These are phyloP conservation scores for Tagetes patula DNA, from an alignment of 129 eudicot species.

Conservation along the genomic window DNA sequence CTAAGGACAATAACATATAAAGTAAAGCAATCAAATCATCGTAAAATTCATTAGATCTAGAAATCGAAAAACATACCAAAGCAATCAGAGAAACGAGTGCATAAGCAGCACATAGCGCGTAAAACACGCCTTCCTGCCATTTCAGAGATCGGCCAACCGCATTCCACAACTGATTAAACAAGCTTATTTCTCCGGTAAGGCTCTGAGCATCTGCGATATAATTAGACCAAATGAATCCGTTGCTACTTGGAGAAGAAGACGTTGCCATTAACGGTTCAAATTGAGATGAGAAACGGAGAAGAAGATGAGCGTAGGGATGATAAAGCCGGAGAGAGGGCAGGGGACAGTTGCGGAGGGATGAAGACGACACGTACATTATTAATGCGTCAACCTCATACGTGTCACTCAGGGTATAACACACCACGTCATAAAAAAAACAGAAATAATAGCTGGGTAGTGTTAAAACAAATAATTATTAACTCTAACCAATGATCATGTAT, in stretches of 20 bases:
- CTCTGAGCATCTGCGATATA: slow-evolving; percentile 27
- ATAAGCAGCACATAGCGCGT: slow-evolving; percentile 56
- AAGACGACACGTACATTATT: slow-evolving; percentile 21
- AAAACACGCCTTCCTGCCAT: slow-evolving; percentile 47
- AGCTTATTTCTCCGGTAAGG: background rate
- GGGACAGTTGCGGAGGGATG: slow-evolving; percentile 22
- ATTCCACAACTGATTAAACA: slow-evolving; percentile 44
- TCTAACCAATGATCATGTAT: no score
- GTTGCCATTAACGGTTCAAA: slow-evolving; percentile 28
- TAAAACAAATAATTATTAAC: no score
- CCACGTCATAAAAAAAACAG: background rate
- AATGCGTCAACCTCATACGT: slow-evolving; percentile 24
- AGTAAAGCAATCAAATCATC: background rate
- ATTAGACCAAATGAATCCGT: slow-evolving; percentile 19
- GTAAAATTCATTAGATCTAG: no score
- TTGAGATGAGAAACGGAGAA: slow-evolving; percentile 3
- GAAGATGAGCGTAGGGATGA: slow-evolving; percentile 23
- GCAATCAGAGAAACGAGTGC: slow-evolving; percentile 61
- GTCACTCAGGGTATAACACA: slow-evolving; percentile 13
- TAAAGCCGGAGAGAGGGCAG: slow-evolving; percentile 25
- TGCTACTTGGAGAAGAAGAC: slow-evolving; percentile 21
- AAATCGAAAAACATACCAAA: slow-evolving; percentile 35
- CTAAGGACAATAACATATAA: background rate
- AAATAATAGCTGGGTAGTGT: background rate
- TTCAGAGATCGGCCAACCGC: slow-evolving; percentile 30